Conservation (phyloP, 106 monocot genomes). For the Acanthochlamys bracteata region DNA sequence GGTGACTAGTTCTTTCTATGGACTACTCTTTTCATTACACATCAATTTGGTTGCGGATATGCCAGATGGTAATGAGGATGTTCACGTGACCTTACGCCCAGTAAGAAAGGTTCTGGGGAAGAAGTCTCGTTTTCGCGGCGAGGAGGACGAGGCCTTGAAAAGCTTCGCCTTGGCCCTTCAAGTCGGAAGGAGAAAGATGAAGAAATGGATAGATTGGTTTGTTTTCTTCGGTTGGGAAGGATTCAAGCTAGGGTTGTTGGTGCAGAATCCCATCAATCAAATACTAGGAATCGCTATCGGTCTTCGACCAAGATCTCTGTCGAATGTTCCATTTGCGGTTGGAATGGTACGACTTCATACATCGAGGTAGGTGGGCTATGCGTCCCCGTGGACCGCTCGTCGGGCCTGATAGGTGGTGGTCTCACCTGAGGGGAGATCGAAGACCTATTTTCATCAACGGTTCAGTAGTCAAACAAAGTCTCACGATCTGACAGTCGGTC, state of each 20-base stretch:
- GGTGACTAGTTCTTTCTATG: conserved; percentile 3
- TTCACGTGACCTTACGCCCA: conserved; percentile 3
- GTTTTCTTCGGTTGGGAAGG: neutral
- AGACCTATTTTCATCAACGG: conserved; percentile 1
- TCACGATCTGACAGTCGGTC: neutral
- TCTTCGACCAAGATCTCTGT: neutral
- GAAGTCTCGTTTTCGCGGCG: neutral
- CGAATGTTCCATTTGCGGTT: conserved; percentile 1
- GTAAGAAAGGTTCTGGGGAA: conserved; percentile 1
- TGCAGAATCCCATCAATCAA: conserved; percentile 1
- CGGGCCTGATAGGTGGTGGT: conserved; percentile 3
- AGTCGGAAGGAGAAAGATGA: conserved; percentile 1
- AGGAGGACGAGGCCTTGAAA: neutral
- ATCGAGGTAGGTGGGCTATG: conserved; percentile 1
- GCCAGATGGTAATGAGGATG: conserved; percentile 3
- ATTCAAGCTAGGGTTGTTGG: neutral
- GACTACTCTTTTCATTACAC: conserved; percentile 2
- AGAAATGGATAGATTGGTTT: conserved; percentile 3
- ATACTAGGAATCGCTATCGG: neutral
- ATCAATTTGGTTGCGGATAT: conserved; percentile 3
- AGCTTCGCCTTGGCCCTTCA: neutral
- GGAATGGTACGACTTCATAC: neutral
- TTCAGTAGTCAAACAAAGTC: neutral
- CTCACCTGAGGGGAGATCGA: neutral
- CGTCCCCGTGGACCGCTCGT: neutral